These are phyloP conservation scores for Ophiostoma piceae DNA, from an alignment of 2,329 filamentous ascomycete genomes.

Conservation along the genomic window DNA sequence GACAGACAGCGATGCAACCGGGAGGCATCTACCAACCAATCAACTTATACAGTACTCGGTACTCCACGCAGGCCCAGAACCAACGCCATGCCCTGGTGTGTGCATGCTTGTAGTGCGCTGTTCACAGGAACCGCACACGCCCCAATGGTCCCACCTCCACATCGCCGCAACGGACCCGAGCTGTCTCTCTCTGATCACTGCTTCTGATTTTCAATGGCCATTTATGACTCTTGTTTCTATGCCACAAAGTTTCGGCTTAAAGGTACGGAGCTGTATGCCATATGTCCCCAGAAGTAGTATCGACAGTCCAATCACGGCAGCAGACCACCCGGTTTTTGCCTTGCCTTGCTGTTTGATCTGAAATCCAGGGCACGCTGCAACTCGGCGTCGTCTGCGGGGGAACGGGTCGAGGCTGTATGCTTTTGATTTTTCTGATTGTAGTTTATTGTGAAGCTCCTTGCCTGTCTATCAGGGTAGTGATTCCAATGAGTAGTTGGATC, in stretches of 20 bases:
- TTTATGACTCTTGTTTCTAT: background rate
- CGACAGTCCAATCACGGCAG: constrained; percentile 25
- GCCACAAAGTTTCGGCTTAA: background rate
- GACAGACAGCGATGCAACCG: background rate
- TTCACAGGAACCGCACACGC: constrained; percentile 15
- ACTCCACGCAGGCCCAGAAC: background rate
- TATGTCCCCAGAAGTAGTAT: background rate
- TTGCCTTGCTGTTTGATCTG: constrained; percentile 15
- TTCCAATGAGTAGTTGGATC: background rate
- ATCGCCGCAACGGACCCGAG: constrained; percentile 23
- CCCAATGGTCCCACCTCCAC: constrained; percentile 21
- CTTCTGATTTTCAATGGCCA: background rate
- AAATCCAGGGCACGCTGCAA: background rate
- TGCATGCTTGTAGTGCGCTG: background rate
- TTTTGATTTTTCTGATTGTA: too few relatives aligned
- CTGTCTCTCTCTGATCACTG: background rate
- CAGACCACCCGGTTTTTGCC: constrained; percentile 20
- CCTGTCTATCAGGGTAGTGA: background rate
- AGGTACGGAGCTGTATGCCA: background rate
- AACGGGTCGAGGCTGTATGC: background rate
- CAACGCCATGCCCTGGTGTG: background rate
- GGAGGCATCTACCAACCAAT: constrained; percentile 20
- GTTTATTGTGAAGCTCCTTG: background rate
- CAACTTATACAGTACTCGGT: constrained; percentile 25
- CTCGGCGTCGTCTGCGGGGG: background rate